Percentiles rank a stretch among this genome's conserved stretches.
Conservation (phyloP, 768 basidiomycete species). For the Serpula lacrymans region DNA sequence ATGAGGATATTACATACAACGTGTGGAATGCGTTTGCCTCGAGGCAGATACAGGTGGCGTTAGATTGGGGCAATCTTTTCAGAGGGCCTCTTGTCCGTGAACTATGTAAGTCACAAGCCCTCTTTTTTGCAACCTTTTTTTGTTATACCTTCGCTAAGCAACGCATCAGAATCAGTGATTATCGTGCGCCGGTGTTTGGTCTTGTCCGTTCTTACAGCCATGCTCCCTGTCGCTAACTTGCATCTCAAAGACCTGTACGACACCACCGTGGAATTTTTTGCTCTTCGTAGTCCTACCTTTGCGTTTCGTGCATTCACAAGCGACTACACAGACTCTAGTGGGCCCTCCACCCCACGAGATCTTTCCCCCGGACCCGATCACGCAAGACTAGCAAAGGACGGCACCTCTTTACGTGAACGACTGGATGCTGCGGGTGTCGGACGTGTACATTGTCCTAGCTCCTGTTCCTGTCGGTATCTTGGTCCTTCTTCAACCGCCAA, state of each 20-base stretch:
- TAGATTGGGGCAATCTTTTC: conserved; percentile 4
- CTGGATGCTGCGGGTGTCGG: conserved; percentile 38
- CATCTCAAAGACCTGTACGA: conserved; percentile 48
- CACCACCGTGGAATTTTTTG: conserved; percentile 58
- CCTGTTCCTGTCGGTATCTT: conserved; percentile 28
- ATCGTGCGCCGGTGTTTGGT: conserved; percentile 32
- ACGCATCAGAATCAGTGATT: conserved; percentile 29
- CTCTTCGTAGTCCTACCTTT: conserved; percentile 39
- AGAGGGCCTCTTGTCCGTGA: background rate
- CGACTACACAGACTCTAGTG: conserved; percentile 25
- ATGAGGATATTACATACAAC: conserved; percentile 3
- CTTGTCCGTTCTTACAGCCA: conserved; percentile 33
- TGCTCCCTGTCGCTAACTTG: conserved; percentile 45
- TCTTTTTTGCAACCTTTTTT: conserved; percentile 8
- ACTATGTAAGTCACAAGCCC: conserved; percentile 17
- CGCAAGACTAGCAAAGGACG: conserved; percentile 36
- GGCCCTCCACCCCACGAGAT: conserved; percentile 26
- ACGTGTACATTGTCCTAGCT: conserved; percentile 29
- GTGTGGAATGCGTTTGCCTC: conserved; percentile 11
- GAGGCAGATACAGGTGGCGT: conserved; percentile 9
- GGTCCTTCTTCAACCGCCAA: conserved; percentile 38
- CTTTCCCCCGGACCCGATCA: conserved; percentile 40
- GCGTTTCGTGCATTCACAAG: conserved; percentile 20
- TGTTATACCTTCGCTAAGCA: conserved; percentile 7
- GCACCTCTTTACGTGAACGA: conserved; percentile 44